Evolutionary conservation across 2,329 filamentous ascomycete species (phyloP).

Genomic region (Arthrobotrys musiformis): DNA sequence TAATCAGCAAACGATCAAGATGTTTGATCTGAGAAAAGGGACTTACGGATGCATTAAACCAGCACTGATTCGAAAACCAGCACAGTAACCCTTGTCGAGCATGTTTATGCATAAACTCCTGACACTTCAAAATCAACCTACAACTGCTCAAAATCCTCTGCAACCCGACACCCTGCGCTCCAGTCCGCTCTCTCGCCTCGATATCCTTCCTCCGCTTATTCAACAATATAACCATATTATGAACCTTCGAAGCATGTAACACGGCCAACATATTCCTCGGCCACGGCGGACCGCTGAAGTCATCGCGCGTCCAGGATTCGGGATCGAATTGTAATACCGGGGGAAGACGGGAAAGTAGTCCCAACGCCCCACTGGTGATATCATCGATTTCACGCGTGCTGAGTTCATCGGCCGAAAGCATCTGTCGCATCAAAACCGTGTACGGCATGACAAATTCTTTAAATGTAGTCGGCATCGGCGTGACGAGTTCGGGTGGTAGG

Average conservation of each 20-base stretch:
- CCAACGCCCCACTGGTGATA: conserved; percentile 20
- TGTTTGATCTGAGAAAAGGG: not conserved
- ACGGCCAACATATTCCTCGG: conserved; percentile 51
- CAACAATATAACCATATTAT: conserved; percentile 51
- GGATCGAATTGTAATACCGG: conserved; percentile 41
- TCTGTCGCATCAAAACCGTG: conserved; percentile 48
- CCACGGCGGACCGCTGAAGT: conserved; percentile 42
- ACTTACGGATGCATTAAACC: conserved; percentile 53
- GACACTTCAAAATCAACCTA: conserved; percentile 48
- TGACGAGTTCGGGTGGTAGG: conserved; percentile 39
- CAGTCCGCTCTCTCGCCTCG: not conserved
- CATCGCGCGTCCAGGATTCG: conserved; percentile 30
- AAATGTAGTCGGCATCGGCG: conserved; percentile 45
- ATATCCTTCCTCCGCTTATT: conserved; percentile 46
- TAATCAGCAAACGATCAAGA: not conserved
- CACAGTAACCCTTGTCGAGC: conserved; percentile 43
- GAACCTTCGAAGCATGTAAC: conserved; percentile 45
- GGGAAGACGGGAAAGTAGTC: conserved; percentile 20
- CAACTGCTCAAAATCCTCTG: conserved; percentile 40
- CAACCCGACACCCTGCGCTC: conserved; percentile 26
- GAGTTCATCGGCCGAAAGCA: conserved; percentile 40
- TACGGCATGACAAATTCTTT: conserved; percentile 50
- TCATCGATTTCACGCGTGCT: conserved; percentile 23
- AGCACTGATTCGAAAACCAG: conserved; percentile 54
- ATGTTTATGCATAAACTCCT: conserved; percentile 54